phyloP scores from a whole-genome alignment of 192 early-diverging fungal species.

The Cetraspora pellucida region DNA sequence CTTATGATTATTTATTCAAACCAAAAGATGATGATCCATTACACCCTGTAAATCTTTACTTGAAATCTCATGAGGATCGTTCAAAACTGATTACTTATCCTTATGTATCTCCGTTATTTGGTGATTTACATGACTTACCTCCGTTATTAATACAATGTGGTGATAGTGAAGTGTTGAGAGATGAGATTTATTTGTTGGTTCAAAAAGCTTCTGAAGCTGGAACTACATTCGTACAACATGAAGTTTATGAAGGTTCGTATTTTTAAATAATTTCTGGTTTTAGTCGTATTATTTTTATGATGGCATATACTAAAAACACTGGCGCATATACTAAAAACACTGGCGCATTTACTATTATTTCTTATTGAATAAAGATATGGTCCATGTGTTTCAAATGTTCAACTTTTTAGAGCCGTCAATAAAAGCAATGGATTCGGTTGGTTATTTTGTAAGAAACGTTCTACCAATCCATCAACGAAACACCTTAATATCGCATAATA shows the following conservation, averaged over 20 bases:
- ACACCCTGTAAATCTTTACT: constrained; percentile 51
- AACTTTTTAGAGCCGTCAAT: constrained; percentile 22
- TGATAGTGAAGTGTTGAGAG: constrained; percentile 48
- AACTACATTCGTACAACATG: constrained; percentile 31
- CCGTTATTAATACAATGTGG: constrained; percentile 59
- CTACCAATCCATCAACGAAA: constrained; percentile 24
- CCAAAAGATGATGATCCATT: constrained; percentile 40
- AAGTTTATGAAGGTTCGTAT: constrained; percentile 29
- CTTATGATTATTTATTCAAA: constrained; percentile 43
- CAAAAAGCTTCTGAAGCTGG: constrained; percentile 38
- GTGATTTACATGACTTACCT: constrained; percentile 49
- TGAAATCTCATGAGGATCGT: constrained; percentile 38
- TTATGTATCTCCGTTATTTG: constrained; percentile 59
- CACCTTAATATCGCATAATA: background rate
- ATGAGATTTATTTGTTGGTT: constrained; percentile 47
- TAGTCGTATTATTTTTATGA: background rate
- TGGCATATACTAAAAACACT: background rate
- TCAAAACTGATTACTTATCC: constrained; percentile 46
- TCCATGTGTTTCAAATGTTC: constrained; percentile 31
- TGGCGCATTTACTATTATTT: background rate
- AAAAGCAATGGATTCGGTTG: constrained; percentile 27
- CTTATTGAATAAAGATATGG: constrained; percentile 23
- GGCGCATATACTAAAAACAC: background rate
- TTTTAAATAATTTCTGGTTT: background rate
- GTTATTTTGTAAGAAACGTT: constrained; percentile 26